These are phyloP conservation scores for Saccharomycopsis fibuligera DNA, from an alignment of 805 yeast genomes.

Conservation along the genomic window DNA sequence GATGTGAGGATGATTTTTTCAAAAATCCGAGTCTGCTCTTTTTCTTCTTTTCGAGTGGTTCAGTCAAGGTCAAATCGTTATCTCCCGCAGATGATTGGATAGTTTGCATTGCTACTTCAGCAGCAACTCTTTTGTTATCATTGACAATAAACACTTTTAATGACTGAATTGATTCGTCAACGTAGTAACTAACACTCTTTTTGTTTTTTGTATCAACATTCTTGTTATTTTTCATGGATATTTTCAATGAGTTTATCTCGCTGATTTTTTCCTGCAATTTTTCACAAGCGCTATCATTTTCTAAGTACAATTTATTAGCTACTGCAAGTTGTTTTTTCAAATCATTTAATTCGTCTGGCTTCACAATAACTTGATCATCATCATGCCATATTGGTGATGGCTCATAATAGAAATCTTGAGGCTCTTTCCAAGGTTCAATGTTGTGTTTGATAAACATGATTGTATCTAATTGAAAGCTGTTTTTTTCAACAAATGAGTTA, in stretches of 20 bases:
- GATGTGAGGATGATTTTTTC: slow-evolving; percentile 18
- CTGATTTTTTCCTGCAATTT: slow-evolving; percentile 24
- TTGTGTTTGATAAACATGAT: slow-evolving; percentile 94
- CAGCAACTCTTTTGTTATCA: slow-evolving; percentile 66
- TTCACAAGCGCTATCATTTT: slow-evolving; percentile 25
- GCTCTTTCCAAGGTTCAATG: slow-evolving; percentile 70
- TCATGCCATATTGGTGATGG: slow-evolving; percentile 97
- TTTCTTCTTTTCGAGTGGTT: slow-evolving; percentile 49
- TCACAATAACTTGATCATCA: slow-evolving; percentile 66
- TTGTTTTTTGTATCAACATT: slow-evolving; percentile 33
- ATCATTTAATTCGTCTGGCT: slow-evolving; percentile 51
- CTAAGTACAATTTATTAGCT: slow-evolving; percentile 29
- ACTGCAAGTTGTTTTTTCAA: slow-evolving; percentile 46
- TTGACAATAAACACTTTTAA: slow-evolving; percentile 61
- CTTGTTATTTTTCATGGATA: slow-evolving; percentile 38
- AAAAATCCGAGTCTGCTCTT: slow-evolving; percentile 47
- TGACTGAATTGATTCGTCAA: slow-evolving; percentile 33
- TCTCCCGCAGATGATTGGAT: slow-evolving; percentile 81
- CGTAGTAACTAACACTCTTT: slow-evolving; percentile 26
- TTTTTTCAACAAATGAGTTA: slow-evolving; percentile 55
- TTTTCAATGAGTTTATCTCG: slow-evolving; percentile 25
- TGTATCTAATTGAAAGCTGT: slow-evolving; percentile 68
- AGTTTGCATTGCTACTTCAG: slow-evolving; percentile 86
- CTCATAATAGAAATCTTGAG: slow-evolving; percentile 73
- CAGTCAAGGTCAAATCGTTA: slow-evolving; percentile 55